Conservation (phyloP, 2,329 filamentous ascomycete species). For the Penicillium janthinellum region DNA sequence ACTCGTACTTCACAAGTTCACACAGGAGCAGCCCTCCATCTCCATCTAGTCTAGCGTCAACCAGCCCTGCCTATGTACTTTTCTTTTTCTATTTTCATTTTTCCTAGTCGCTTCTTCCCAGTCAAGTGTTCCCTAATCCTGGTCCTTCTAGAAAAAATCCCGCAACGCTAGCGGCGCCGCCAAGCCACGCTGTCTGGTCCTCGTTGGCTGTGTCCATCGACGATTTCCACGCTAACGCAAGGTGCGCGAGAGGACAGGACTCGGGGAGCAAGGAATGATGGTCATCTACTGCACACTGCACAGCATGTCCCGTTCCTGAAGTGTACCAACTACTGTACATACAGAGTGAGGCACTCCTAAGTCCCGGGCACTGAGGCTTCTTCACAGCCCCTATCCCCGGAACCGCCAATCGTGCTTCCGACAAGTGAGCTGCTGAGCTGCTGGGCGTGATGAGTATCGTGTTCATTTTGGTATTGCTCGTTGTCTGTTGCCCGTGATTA, state of each 20-base stretch:
- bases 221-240: slow-evolving; percentile 1
- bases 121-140: slow-evolving; percentile 12
- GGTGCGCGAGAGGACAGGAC: not conserved
- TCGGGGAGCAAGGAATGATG: not conserved
- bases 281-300: too few relatives aligned
- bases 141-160: slow-evolving; percentile 25
- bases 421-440: too few relatives aligned
- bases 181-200: not conserved
- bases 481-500: too few relatives aligned
- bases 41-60: not conserved
- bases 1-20: not conserved
- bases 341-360: not conserved
- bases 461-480: not conserved
- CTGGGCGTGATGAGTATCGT: not conserved
- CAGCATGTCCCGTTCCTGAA: too few relatives aligned
- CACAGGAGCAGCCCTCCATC: not conserved
- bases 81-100: not conserved
- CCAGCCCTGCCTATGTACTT: not conserved
- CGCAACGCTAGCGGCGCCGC: slow-evolving; percentile 13
- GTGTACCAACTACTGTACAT: too few relatives aligned
- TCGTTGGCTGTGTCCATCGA: not conserved
- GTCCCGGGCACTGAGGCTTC: too few relatives aligned
- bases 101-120: not conserved
- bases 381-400: too few relatives aligned
- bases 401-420: too few relatives aligned